Percentiles rank a stretch among this genome's conserved stretches.
Evolutionary conservation across 2,329 filamentous ascomycete species (phyloP).

Genomic region (Achaetomium macrosporum): DNA sequence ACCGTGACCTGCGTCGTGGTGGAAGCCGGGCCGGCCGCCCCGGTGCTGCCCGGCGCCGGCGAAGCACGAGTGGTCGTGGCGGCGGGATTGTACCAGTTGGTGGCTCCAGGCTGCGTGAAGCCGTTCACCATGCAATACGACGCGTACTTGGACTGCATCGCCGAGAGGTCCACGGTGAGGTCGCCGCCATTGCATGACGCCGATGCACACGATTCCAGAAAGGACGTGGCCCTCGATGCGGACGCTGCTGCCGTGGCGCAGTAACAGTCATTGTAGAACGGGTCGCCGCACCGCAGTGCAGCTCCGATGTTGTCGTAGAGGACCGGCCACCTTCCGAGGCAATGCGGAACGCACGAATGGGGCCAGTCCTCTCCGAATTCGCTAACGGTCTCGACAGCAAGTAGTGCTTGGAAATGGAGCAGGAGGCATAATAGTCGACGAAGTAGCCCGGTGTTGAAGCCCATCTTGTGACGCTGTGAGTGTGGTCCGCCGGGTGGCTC

Average conservation of each 20-base stretch:
- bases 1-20: not conserved
- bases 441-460: not conserved
- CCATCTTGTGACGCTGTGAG: not conserved
- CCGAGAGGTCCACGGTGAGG: not conserved
- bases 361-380: not conserved
- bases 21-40: not conserved
- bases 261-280: not conserved
- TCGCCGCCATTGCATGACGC: not conserved
- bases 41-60: not conserved
- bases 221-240: not conserved
- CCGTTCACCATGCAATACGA: not conserved
- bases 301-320: not conserved
- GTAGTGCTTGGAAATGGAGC: not conserved
- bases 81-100: not conserved
- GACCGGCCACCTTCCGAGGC: not conserved
- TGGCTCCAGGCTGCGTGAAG: not conserved
- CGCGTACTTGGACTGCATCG: not conserved
- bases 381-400: not conserved
- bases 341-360: not conserved
- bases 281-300: not conserved
- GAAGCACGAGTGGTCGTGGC: not conserved
- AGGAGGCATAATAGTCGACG: not conserved
- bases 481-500: not conserved
- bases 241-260: not conserved
- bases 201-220: not conserved